Evolutionary conservation across 2,329 filamentous ascomycete species (phyloP).

Genomic region (Pseudophaeomoniella oleicola): DNA sequence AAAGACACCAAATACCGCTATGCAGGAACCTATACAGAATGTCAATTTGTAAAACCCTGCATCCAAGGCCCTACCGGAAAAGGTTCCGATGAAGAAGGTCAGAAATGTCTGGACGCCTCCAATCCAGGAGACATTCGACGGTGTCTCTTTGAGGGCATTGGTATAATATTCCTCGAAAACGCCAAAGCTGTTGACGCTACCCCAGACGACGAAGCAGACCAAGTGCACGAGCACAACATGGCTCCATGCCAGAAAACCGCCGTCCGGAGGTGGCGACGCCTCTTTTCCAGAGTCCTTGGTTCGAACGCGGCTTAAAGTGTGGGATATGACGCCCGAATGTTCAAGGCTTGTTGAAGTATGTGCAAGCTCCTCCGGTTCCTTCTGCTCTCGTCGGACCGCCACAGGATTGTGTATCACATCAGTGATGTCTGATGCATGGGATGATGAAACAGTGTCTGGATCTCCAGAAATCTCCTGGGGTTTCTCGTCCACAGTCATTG

Average conservation of each 20-base stretch:
- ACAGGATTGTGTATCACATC: too few relatives aligned
- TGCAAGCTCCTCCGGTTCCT: too few relatives aligned
- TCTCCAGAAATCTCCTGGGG: too few relatives aligned
- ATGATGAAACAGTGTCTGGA: too few relatives aligned
- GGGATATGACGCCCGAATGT: slow-evolving; percentile 13
- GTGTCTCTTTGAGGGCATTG: slow-evolving; percentile 21
- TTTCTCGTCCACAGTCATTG: too few relatives aligned
- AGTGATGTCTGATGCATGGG: too few relatives aligned
- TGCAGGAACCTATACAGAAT: slow-evolving; percentile 25
- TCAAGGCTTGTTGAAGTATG: too few relatives aligned
- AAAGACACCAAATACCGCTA: slow-evolving; percentile 34
- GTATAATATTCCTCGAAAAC: slow-evolving; percentile 41
- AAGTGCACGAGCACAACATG: slow-evolving; percentile 38
- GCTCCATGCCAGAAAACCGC: slow-evolving; percentile 39
- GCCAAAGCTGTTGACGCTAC: slow-evolving; percentile 39
- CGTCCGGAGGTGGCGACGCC: slow-evolving; percentile 29
- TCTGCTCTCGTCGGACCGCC: too few relatives aligned
- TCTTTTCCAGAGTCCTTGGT: slow-evolving; percentile 22
- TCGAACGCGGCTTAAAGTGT: slow-evolving; percentile 21
- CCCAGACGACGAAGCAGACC: slow-evolving; percentile 44
- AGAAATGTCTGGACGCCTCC: slow-evolving; percentile 33
- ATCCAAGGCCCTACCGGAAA: slow-evolving; percentile 35
- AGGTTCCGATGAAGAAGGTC: slow-evolving; percentile 24
- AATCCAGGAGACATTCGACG: slow-evolving; percentile 33
- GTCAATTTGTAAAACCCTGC: slow-evolving; percentile 34